These are phyloP conservation scores for Fusarium drepaniforme DNA, from an alignment of 2,329 filamentous ascomycete species.

Conservation along the genomic window DNA sequence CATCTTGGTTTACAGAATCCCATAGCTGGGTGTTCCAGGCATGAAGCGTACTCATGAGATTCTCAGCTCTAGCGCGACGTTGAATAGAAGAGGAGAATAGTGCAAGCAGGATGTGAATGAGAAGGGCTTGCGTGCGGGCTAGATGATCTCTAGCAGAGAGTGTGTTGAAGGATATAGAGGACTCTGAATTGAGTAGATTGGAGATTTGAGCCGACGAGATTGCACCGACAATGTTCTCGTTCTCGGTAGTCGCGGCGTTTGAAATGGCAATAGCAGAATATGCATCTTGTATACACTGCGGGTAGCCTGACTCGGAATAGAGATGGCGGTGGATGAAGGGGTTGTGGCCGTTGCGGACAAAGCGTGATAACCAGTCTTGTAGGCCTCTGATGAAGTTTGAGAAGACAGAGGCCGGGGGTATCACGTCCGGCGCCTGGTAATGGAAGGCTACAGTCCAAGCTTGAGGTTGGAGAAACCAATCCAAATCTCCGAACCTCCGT, in stretches of 20 bases:
- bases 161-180: background rate
- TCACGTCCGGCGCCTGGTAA: background rate
- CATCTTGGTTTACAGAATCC: background rate
- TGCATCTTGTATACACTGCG: slow-evolving; percentile 2
- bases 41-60: background rate
- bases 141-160: background rate
- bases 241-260: background rate
- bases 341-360: slow-evolving; percentile 4
- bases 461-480: slow-evolving; percentile 1
- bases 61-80: background rate
- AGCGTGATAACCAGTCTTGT: slow-evolving; percentile 1
- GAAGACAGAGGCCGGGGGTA: background rate
- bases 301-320: background rate
- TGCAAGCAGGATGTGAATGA: slow-evolving; percentile 1
- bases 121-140: background rate
- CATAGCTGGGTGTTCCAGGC: background rate
- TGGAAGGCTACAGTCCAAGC: background rate
- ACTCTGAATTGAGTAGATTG: background rate
- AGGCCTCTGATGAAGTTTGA: slow-evolving; percentile 4
- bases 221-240: background rate
- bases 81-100: slow-evolving; percentile 7
- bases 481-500: background rate
- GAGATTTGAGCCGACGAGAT: background rate
- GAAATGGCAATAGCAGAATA: background rate
- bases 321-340: slow-evolving; percentile 1